phyloP scores from a whole-genome alignment of 345 rosid species.

The Euphorbia tirucalli region DNA sequence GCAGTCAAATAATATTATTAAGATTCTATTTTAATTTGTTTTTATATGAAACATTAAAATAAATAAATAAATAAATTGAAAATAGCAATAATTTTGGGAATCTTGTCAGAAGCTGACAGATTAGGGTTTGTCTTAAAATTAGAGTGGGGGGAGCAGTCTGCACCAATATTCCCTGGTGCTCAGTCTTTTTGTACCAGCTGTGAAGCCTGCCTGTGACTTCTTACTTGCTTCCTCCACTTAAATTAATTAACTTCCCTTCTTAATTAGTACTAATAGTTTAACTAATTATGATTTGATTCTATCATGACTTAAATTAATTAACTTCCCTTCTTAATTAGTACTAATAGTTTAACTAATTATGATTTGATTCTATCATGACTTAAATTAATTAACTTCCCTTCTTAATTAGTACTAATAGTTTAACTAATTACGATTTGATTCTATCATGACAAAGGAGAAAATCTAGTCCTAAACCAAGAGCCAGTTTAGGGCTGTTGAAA shows the following conservation, averaged over 20 bases:
- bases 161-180: slow-evolving; percentile 39
- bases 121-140: slow-evolving; percentile 1
- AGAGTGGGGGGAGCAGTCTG: slow-evolving; percentile 20
- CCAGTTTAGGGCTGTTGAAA: no score
- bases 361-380: no score
- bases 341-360: neutral
- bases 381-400: no score
- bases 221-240: no score
- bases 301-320: no score
- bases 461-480: no score
- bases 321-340: neutral
- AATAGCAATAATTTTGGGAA: slow-evolving; percentile 21
- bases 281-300: no score
- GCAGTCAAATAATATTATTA: no score
- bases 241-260: neutral
- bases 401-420: neutral
- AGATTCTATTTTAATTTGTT: no score
- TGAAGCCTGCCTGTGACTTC: neutral
- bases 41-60: no score
- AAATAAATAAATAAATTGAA: neutral
- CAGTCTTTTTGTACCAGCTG: slow-evolving; percentile 26
- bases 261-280: neutral
- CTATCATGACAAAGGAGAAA: no score
- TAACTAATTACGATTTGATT: no score
- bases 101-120: slow-evolving; percentile 38